Base-by-base conservation (phyloP, 1,284 basidiomycete genomes). In the Agaricales sp. region DNA sequence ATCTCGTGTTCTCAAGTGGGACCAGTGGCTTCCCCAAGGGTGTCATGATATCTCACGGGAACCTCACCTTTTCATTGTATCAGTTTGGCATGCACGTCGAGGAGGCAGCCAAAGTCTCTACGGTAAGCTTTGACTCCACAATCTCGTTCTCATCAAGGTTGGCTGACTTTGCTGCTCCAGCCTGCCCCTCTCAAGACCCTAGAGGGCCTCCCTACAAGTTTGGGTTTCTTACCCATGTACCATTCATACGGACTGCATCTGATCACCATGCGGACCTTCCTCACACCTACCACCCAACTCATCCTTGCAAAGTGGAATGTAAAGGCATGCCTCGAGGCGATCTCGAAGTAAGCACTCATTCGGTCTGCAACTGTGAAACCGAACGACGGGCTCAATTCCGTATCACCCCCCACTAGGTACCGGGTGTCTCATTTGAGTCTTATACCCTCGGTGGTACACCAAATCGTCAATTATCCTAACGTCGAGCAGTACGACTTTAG, bases 11-110 rank as follows among this genome's bases (percentile, higher is more conserved):
- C 57, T 88, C 85, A 1, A 88, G 85, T 55, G 86, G 85, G 24
- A 88, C 86, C 0, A 86, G 74, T 51, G 86, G 86, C 1, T 63
- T 80, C 2, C 85, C 86, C 0, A 88, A 88, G 73, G 85, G 85
- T 82, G 25, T 45, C 59, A 52, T 21, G 24, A 14, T 38, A 30
- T 19, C 12, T n/a, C 30, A 35, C 30, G 30, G 30, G 11, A 35
- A 35, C n/a, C 8, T 35, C 30, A 35, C n/a, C 8, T 35, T 35
- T n/a, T 35, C 30, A n/a, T n/a, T 35, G 30, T 35, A 35, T 35
- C 30, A 35, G n/a, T 35, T 8, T n/a, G 30, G 30, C 30, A 11
- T n/a, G 11, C 11, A 8, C 30, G 30, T 35, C n/a, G 11, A 35
- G n/a, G 30, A 35, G n/a, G 30, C 30, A 8, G 30, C 11, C 8